Base-by-base conservation (phyloP, 768 basidiomycete genomes). In the Clathrus columnatus region DNA sequence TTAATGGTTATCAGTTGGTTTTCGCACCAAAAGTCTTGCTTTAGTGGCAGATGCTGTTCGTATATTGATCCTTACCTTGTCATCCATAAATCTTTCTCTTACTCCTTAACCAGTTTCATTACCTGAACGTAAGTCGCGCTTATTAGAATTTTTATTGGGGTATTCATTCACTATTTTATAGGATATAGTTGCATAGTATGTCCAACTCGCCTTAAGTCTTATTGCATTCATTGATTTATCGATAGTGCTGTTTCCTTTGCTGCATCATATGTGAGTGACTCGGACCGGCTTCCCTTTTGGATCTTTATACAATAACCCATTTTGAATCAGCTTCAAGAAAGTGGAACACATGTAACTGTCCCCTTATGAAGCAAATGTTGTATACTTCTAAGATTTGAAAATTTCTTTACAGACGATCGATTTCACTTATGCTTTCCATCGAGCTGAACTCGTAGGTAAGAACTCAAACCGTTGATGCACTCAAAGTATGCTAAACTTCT, bases 11-110 rank as follows among this genome's bases (percentile, higher is more conserved):
- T n/a, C n/a, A 77, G 79, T 80, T 65, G 79, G 78, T 10, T 78
- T 81, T 62, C 73, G 72, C 45, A 81, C 79, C 0, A 77, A 72
- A 61, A 78, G 77, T 67, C 64, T 80, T 16, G 79, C 78, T 29
- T 67, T 81, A 50, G 76, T 80, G 64, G 79, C 78, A 57, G 78
- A 81, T 65, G 78, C 78, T 32, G 78, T 79, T 45, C 59, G 77
- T 73, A 21, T 11, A 16, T 27, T 23, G 20, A 46, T 51, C 44
- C 42, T 41, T 20, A 16, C 46, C 52, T 42, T 17, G 43, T 30
- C 29, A 8, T 7, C 23, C 26, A 48, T 30, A 54, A 54, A 51
- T 49, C 27, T 41, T 51, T 50, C 51, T 21, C 28, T 50, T 51
- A 57, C 42, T 20, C 16, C 5, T 20, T 10, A n/a, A 21, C n/a